Conservation (phyloP, 306 rosid genomes). For the Benincasa hispida region DNA sequence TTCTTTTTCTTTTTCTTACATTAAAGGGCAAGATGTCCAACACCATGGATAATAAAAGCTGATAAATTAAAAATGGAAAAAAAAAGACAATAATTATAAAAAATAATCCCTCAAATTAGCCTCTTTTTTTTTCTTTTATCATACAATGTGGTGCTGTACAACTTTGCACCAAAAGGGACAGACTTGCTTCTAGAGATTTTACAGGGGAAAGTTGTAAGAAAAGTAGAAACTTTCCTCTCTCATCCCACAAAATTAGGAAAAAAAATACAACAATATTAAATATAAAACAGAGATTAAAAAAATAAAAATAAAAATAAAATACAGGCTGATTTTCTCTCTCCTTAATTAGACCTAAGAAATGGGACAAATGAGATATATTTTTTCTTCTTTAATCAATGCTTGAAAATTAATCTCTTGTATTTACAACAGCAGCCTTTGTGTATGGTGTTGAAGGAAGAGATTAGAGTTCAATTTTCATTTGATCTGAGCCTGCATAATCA, state of each 20-base stretch:
- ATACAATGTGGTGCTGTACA: constrained; percentile 46
- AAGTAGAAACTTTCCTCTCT: constrained; percentile 6
- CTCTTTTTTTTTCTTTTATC: constrained; percentile 29
- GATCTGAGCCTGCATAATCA: constrained; percentile 47
- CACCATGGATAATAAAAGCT: constrained; percentile 17
- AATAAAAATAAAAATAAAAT: constrained; percentile 15
- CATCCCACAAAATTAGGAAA: constrained; percentile 27
- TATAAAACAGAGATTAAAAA: constrained; percentile 21
- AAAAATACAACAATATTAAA: constrained; percentile 10
- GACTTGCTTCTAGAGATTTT: constrained; percentile 43
- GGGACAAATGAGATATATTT: constrained; percentile 13
- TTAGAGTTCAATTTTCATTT: constrained; percentile 74
- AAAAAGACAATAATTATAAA: background rate
- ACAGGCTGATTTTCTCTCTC: background rate
- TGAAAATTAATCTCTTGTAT: constrained; percentile 39
- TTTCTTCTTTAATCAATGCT: constrained; percentile 10
- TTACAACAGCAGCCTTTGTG: constrained; percentile 38
- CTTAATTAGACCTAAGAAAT: constrained; percentile 26
- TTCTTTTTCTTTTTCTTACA: background rate
- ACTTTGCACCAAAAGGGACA: constrained; percentile 55
- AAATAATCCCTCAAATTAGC: constrained; percentile 37
- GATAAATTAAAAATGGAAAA: background rate
- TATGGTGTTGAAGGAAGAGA: constrained; percentile 23
- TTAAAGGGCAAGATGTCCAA: constrained; percentile 24
- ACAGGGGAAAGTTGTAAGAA: constrained; percentile 41